Evolutionary conservation across 2,329 filamentous ascomycete genomes (phyloP).

Genomic region (Lasiodiplodia sp.): DNA sequence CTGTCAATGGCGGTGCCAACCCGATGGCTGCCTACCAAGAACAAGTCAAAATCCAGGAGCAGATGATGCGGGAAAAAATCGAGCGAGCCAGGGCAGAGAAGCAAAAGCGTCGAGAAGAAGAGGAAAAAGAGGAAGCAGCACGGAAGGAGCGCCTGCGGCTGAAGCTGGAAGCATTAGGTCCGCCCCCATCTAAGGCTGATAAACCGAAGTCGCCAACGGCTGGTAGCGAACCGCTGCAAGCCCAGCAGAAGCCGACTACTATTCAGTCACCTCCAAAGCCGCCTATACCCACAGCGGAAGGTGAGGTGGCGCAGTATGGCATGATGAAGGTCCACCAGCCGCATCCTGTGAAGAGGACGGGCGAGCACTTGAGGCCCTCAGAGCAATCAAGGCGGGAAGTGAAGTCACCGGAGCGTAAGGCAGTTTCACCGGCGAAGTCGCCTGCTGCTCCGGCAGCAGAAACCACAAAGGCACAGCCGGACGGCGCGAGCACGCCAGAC

Average conservation of each 20-base stretch:
- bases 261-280: slow-evolving; percentile 59
- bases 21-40: slow-evolving; percentile 61
- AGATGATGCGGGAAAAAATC: slow-evolving; percentile 73
- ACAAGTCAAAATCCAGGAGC: slow-evolving; percentile 70
- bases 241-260: slow-evolving; percentile 45
- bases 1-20: slow-evolving; percentile 41
- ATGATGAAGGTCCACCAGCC: slow-evolving; percentile 69
- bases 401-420: slow-evolving; percentile 24
- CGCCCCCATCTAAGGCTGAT: slow-evolving; percentile 53
- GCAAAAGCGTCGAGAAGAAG: slow-evolving; percentile 68
- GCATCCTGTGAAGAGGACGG: slow-evolving; percentile 54
- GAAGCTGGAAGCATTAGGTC: slow-evolving; percentile 75
- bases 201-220: slow-evolving; percentile 17
- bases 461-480: slow-evolving; percentile 2
- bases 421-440: slow-evolving; percentile 17
- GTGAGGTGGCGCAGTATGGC: slow-evolving; percentile 66
- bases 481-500: slow-evolving; percentile 54
- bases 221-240: slow-evolving; percentile 37
- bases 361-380: slow-evolving; percentile 15
- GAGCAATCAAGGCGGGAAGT: slow-evolving; percentile 18
- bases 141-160: slow-evolving; percentile 73
- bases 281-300: slow-evolving; percentile 63
- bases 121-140: slow-evolving; percentile 75
- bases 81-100: slow-evolving; percentile 74
- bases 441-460: slow-evolving; percentile 5